These are phyloP conservation scores for Solanum sitiens DNA, from an alignment of 257 asterid genomes.

Conservation along the genomic window DNA sequence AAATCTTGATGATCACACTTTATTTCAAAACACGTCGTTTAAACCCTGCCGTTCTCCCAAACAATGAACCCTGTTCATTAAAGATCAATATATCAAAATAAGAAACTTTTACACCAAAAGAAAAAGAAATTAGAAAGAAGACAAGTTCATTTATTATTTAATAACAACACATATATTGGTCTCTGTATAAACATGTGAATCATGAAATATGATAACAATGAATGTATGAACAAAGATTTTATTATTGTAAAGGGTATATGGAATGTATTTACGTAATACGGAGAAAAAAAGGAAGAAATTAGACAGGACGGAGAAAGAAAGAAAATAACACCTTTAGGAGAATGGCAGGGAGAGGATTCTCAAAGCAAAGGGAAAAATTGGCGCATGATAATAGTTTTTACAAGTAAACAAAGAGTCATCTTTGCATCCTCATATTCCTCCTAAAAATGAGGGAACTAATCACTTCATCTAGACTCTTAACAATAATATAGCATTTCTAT, in stretches of 20 bases:
- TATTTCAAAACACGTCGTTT: neutral
- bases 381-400: slow-evolving; percentile 24
- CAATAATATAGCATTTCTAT: neutral
- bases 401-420: slow-evolving; percentile 16
- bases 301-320: neutral
- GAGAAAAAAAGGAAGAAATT: neutral
- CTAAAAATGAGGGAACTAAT: neutral
- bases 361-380: slow-evolving; percentile 19
- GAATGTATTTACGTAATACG: neutral
- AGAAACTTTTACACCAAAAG: neutral
- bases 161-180: neutral
- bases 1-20: neutral
- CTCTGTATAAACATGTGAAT: neutral
- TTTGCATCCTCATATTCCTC: slow-evolving; percentile 34
- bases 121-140: too few relatives aligned
- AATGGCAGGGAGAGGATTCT: slow-evolving; percentile 35
- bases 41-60: slow-evolving; percentile 2
- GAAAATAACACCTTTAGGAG: slow-evolving; percentile 18
- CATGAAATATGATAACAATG: too few relatives aligned
- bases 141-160: neutral
- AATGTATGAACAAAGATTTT: neutral
- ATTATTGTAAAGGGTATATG: neutral
- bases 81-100: neutral
- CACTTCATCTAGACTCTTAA: neutral
- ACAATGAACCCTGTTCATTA: neutral